Evolutionary conservation across 2,329 filamentous ascomycete genomes (phyloP).

Genomic region (Xylariaceae sp.): DNA sequence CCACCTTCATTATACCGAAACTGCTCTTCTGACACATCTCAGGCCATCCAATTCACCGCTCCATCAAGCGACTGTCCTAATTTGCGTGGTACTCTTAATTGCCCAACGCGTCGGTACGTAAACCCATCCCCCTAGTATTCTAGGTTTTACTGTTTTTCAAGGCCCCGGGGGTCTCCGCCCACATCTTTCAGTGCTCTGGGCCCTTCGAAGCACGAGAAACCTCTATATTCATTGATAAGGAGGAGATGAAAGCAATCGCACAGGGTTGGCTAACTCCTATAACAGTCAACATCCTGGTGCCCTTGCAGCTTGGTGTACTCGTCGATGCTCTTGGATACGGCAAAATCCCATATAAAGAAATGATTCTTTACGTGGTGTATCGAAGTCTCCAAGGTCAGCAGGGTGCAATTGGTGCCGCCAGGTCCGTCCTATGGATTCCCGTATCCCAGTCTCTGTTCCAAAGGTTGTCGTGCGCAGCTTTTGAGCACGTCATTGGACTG

Average conservation of each 20-base stretch:
- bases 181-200: not conserved
- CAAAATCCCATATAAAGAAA: constrained; percentile 37
- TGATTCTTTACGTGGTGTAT: constrained; percentile 40
- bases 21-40: constrained; percentile 12
- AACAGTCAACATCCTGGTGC: constrained; percentile 39
- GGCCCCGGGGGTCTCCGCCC: not conserved
- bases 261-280: constrained; percentile 3
- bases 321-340: constrained; percentile 38
- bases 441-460: constrained; percentile 41
- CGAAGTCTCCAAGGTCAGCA: constrained; percentile 43
- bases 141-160: not conserved
- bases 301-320: constrained; percentile 38
- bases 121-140: not conserved
- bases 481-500: constrained; percentile 42
- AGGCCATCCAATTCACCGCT: constrained; percentile 39
- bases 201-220: no score
- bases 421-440: constrained; percentile 44
- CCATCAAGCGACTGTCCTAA: constrained; percentile 37
- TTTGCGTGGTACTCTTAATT: constrained; percentile 39
- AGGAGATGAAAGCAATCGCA: not conserved
- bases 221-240: not conserved
- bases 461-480: constrained; percentile 39
- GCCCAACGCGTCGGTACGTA: constrained; percentile 33
- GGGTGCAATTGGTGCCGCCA: constrained; percentile 38
- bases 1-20: not conserved